Evolutionary conservation across 768 basidiomycete species (phyloP), one percentile per base, ranked within the genome.

Genomic region (Suillus weaverae): DNA sequence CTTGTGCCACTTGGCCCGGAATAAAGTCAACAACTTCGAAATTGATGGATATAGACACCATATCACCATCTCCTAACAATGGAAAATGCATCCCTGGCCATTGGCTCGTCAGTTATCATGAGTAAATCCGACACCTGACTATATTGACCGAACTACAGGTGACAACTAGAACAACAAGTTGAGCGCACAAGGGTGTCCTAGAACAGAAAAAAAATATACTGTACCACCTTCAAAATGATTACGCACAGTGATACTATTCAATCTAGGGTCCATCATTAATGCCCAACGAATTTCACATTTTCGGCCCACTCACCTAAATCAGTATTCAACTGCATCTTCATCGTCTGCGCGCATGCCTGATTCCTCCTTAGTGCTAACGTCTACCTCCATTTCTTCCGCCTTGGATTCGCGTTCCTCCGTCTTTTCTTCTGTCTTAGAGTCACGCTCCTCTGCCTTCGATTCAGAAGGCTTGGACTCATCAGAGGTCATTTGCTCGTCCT

Each of bases 241-340:
- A 59, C 57, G 14, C 57, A 59, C 39, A 59, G 10, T 32, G 32
- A 6, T 59, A 59, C 39, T 59, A 59, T 59, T 59, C 57, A 30
- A 41, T 41, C 57, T 59, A 41, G 39, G 57, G 39, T 30, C 11
- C 57, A 59, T 13, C 26, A 41, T 59, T 18, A 59, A 41, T 20
- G 11, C 39, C 57, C 39, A 59, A 59, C 30, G 32, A 41, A 59
- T 32, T 11, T 39, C 26, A 41, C 18, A 6, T 11, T 18, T 41
- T 10, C 5, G 18, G 11, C 18, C 20, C 16, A 20, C 57, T 59
- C 30, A 41, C 57, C 57, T 64, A 62, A 33, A 38, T 76, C 65
- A 91, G 78, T 92, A 92, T 78, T 92, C 91, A 53, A 92, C 89
- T 13, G 89, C 91, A 72, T 92, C 91, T 67, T 92, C 91, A 67